phyloP scores from a whole-genome alignment of 495 filamentous ascomycete species.

The Copromyces sp. region DNA sequence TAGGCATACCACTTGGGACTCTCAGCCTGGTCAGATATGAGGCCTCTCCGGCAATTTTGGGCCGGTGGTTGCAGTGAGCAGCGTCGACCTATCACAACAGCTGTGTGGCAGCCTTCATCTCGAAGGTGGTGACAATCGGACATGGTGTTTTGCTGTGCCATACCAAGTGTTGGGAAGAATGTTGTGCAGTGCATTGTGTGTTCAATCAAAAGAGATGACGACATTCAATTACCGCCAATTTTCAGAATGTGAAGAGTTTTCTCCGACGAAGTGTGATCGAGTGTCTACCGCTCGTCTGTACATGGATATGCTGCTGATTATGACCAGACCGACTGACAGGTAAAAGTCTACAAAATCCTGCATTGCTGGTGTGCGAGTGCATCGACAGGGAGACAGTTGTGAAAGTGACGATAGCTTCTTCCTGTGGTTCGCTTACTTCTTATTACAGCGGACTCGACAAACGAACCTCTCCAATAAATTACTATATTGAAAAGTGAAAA shows the following conservation, averaged over 20 bases:
- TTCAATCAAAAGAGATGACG: rapidly evolving
- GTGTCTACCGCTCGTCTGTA: background rate
- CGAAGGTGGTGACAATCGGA: background rate
- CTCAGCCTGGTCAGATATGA: background rate
- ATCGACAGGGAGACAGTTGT: too few relatives aligned
- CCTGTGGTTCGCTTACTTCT: too few relatives aligned
- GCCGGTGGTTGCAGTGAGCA: background rate
- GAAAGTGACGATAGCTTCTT: too few relatives aligned
- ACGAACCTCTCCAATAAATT: too few relatives aligned
- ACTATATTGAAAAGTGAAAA: too few relatives aligned
- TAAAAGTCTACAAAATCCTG: too few relatives aligned
- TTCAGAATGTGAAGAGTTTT: background rate
- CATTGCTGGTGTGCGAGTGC: too few relatives aligned
- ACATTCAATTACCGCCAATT: background rate
- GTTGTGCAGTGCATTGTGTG: background rate
- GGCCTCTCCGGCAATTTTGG: background rate
- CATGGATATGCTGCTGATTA: too few relatives aligned
- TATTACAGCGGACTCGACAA: too few relatives aligned
- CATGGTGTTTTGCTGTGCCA: background rate
- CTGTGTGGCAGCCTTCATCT: background rate
- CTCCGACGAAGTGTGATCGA: background rate
- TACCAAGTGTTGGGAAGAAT: background rate
- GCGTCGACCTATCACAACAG: background rate
- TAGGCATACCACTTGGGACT: background rate
- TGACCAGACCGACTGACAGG: too few relatives aligned